A percentile compares a stretch with the other conserved stretches of the same genome.
Evolutionary conservation across 192 early-diverging fungal species (phyloP).

Genomic region (Podila minutissima): DNA sequence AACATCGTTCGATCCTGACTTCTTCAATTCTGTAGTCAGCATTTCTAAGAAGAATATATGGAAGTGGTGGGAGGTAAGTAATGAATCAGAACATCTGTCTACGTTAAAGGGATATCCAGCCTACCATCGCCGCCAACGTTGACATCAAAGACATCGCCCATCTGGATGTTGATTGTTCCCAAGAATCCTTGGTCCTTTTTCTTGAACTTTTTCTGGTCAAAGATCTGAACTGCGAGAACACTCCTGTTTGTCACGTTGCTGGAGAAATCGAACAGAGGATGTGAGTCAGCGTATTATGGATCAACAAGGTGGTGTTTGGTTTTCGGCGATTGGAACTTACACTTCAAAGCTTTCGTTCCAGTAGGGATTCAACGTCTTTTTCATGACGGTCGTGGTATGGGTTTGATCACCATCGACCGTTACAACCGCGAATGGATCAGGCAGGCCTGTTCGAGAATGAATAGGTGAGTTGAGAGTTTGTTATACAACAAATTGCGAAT

Average conservation of each 20-base stretch:
- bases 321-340: slow-evolving; percentile 40
- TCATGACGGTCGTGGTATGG: slow-evolving; percentile 86
- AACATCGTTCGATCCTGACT: slow-evolving; percentile 81
- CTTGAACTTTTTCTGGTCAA: slow-evolving; percentile 98
- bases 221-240: slow-evolving; percentile 93
- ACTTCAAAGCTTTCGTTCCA: slow-evolving; percentile 95
- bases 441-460: slow-evolving; percentile 63
- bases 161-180: slow-evolving; percentile 88
- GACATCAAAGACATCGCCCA: slow-evolving; percentile 86
- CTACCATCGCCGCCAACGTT: slow-evolving; percentile 75
- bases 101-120: slow-evolving; percentile 7
- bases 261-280: background rate
- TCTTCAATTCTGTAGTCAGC: slow-evolving; percentile 91
- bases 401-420: slow-evolving; percentile 97
- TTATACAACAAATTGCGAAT: background rate
- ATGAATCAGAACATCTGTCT: background rate
- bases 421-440: slow-evolving; percentile 96
- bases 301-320: background rate
- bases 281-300: background rate
- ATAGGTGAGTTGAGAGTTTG: no score
- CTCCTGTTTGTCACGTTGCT: slow-evolving; percentile 78
- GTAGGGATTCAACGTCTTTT: slow-evolving; percentile 93
- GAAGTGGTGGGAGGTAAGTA: background rate
- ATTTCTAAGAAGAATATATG: slow-evolving; percentile 64
- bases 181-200: slow-evolving; percentile 91